Percentiles rank a stretch among this genome's conserved stretches.
Conservation (phyloP, 108 stramenopile species). For the Nannochloropsis gaditana region DNA sequence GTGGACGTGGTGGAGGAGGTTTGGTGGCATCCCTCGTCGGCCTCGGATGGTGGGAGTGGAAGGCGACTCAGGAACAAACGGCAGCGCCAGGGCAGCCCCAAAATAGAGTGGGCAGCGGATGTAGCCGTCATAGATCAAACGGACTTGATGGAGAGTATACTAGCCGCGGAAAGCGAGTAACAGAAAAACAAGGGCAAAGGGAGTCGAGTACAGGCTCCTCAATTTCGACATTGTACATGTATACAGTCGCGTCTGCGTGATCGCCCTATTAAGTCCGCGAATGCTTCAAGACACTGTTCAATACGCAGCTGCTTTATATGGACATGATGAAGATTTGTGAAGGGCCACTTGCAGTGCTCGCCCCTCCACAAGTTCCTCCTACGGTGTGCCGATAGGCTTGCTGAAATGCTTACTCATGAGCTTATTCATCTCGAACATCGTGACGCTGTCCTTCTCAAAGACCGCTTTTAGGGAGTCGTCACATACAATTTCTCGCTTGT, state of each 20-base stretch:
- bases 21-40: background rate
- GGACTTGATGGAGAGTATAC: background rate
- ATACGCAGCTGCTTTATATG: no score
- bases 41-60: background rate
- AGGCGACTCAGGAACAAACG: background rate
- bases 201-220: no score
- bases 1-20: conserved; percentile 7
- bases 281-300: no score
- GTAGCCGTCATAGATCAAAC: background rate
- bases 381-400: background rate
- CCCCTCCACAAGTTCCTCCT: no score
- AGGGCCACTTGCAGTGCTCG: no score
- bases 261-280: no score
- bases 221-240: no score
- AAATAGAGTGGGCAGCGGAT: background rate
- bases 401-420: background rate
- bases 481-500: conserved; percentile 16
- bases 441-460: background rate
- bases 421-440: conserved; percentile 20
- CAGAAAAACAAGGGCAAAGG: background rate
- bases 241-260: no score
- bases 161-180: background rate
- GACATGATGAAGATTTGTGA: no score
- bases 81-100: background rate
- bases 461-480: background rate